These are phyloP conservation scores for Neckera pumila DNA, from an alignment of 225 moss, liverwort and hornwort species.

Conservation along the genomic window DNA sequence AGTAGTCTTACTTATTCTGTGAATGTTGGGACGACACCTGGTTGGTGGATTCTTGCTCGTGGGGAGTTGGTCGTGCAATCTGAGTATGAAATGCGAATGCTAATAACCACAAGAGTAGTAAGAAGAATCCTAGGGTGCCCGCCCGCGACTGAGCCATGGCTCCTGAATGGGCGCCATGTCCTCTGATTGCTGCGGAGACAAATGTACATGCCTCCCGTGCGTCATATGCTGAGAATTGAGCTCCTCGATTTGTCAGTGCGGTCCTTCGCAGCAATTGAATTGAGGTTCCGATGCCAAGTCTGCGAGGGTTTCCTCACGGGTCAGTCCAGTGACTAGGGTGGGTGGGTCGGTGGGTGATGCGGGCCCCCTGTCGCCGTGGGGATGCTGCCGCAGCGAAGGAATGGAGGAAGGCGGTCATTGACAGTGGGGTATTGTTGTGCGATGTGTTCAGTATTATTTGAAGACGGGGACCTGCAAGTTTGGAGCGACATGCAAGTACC, in stretches of 20 bases:
- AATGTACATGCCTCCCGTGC: background rate
- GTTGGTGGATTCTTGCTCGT: background rate
- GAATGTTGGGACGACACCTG: background rate
- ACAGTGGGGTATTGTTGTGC: background rate
- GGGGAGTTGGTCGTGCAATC: background rate
- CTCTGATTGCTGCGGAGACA: background rate
- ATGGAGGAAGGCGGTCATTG: background rate
- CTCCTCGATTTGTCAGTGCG: background rate
- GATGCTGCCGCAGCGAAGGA: background rate
- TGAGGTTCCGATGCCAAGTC: background rate
- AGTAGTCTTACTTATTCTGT: background rate
- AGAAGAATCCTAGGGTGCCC: background rate
- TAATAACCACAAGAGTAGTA: background rate
- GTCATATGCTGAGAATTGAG: background rate
- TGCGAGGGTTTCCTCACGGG: background rate
- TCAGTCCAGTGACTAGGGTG: background rate
- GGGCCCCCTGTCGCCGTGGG: background rate
- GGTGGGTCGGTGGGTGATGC: background rate
- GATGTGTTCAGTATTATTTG: conserved; percentile 71
- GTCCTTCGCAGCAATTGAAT: background rate
- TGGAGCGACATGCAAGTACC: conserved; percentile 99
- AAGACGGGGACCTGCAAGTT: conserved; percentile 99
- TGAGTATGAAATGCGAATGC: background rate
- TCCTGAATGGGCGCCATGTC: background rate
- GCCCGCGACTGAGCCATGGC: background rate